Base-by-base conservation (phyloP, 306 rosid species). In the Castanea crenata region DNA sequence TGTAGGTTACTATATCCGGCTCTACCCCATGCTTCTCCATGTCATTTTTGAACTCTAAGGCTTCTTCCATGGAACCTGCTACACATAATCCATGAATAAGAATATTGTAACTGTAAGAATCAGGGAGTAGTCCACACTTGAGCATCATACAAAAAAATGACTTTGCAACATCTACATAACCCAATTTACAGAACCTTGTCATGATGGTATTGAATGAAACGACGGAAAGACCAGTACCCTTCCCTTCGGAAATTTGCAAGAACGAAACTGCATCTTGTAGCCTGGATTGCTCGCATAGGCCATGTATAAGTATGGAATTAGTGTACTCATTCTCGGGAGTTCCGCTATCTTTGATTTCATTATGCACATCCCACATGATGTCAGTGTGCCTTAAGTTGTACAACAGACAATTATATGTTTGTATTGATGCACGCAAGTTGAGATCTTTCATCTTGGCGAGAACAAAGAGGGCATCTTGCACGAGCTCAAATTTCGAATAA, bases 11-110 rank as follows among this genome's bases (percentile, higher is more conserved):
- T 6, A 58, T 68, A 75, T 88, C 79, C 51, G 89, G 85, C 76
- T 74, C 76, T 51, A 81, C 54, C 20, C 88, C 91, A 74, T 88
- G 86, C 85, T 73, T 86, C 79, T 83, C 86, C 91, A 85, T 88
- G 79, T 86, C 88, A 64, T 83, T 71, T 71, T 81, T 74, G 77
- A 85, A 74, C 70, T 64, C 79, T 69, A 88, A 76, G 19, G 89
- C 91, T 83, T 88, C 86, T 15, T 88, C 85, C 88, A 88, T 73
- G 20, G 85, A 88, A 74, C 91, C 89, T 69, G 89, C 91, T 81
- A 86, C 75, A 76, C 85, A 88, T 59, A 86, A 77, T 76, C 91
- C 91, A 81, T 86, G 91, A 76, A 88, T 81, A 70, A 88, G 87
- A 79, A 88, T 86, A 79, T 88, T 88, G 71, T 83, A 88, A 83